phyloP scores from a whole-genome alignment of 192 early-diverging fungal species.

The Entomortierella parvispora region DNA sequence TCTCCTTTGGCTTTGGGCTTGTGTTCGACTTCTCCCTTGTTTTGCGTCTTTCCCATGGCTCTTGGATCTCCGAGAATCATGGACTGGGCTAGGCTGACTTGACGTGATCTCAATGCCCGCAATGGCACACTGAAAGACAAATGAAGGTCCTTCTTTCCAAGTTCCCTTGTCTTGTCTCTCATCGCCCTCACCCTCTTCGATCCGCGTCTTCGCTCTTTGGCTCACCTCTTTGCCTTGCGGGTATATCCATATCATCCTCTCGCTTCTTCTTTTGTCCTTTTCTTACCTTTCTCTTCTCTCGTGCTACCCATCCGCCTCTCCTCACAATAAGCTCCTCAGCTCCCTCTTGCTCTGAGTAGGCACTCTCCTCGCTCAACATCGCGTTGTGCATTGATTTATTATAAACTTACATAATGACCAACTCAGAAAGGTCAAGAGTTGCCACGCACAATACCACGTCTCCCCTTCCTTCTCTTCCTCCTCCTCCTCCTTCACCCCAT shows the following conservation, averaged over 20 bases:
- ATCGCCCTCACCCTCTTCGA: too few species aligned
- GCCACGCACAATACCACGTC: neutral
- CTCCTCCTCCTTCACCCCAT: neutral
- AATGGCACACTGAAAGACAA: too few species aligned
- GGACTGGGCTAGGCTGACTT: too few species aligned
- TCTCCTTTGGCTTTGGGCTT: neutral
- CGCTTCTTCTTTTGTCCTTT: neutral
- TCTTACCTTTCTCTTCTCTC: neutral
- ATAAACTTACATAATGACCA: slow-evolving; percentile 21
- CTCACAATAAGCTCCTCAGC: too few species aligned
- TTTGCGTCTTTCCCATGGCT: neutral
- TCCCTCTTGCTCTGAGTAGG: too few species aligned
- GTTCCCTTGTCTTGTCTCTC: too few species aligned
- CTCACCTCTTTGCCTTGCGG: too few species aligned
- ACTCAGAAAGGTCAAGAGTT: neutral
- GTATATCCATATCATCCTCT: neutral
- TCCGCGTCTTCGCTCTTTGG: too few species aligned
- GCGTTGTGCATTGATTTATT: too few species aligned
- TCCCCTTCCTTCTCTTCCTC: slow-evolving; percentile 6
- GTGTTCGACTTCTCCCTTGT: neutral
- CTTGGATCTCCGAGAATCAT: neutral
- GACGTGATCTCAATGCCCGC: too few species aligned
- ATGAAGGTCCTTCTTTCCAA: too few species aligned
- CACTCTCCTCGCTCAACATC: too few species aligned
- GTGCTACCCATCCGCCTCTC: neutral